Percentiles rank a stretch among this genome's conserved stretches.
These are phyloP conservation scores for Hypoxylon lienhwacheense DNA, from an alignment of 495 filamentous ascomycete species.

Conservation along the genomic window DNA sequence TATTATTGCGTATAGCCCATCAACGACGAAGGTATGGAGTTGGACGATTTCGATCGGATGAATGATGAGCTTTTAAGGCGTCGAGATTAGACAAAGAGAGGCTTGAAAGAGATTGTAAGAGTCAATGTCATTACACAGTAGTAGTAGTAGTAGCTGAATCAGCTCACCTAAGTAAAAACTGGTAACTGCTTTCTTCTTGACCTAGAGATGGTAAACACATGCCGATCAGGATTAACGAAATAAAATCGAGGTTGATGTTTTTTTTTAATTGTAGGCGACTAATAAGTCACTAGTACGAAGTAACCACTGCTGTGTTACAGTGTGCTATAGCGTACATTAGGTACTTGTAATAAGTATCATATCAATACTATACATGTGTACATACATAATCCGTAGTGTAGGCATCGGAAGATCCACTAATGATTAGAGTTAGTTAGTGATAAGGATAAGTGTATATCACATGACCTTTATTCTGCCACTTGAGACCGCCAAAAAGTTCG, in stretches of 20 bases:
- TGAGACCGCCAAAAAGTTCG: conserved; percentile 38
- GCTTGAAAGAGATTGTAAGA: no score
- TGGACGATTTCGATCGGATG: neutral
- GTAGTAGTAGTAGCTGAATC: no score
- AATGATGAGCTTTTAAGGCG: no score
- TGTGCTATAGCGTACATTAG: no score
- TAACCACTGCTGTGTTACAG: neutral
- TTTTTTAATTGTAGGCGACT: neutral
- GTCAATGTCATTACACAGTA: no score
- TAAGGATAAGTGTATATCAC: conserved; percentile 16
- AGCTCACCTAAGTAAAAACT: no score
- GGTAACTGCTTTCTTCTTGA: no score
- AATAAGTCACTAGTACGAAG: neutral
- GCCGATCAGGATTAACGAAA: no score
- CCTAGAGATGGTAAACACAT: no score
- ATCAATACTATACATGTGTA: neutral
- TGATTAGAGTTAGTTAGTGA: no score
- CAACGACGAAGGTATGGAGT: neutral
- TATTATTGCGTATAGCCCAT: neutral
- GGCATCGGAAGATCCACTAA: conserved; percentile 24
- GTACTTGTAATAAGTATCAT: no score
- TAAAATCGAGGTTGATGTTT: neutral
- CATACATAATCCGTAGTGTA: neutral
- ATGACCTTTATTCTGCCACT: conserved; percentile 34
- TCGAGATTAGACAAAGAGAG: conserved; percentile 15